Percentiles rank a stretch among this genome's conserved stretches.
Evolutionary conservation across 768 basidiomycete genomes (phyloP).

Genomic region (Rhizopogon vesiculosus): DNA sequence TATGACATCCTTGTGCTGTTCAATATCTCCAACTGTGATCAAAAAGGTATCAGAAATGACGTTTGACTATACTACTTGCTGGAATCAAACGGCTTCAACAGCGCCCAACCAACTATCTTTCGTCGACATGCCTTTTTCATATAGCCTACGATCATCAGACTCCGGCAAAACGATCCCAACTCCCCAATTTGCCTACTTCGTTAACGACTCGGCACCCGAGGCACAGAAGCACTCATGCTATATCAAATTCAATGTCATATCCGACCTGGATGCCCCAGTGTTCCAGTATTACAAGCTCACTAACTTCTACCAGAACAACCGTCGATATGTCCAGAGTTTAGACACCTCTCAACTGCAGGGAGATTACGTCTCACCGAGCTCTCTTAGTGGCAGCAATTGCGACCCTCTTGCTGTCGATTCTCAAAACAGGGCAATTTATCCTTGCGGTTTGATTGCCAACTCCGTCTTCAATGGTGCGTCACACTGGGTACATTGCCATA

Average conservation of each 20-base stretch:
- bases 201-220: slow-evolving; percentile 40
- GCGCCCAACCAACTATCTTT: slow-evolving; percentile 35
- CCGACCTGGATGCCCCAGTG: slow-evolving; percentile 66
- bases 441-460: slow-evolving; percentile 97
- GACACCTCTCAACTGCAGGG: slow-evolving; percentile 85
- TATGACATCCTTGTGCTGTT: slow-evolving; percentile 9
- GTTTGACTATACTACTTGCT: slow-evolving; percentile 93
- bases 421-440: slow-evolving; percentile 67
- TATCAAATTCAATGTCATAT: slow-evolving; percentile 80
- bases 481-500: neutral
- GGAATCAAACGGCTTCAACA: slow-evolving; percentile 43
- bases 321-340: slow-evolving; percentile 92
- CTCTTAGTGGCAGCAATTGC: slow-evolving; percentile 75
- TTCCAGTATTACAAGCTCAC: slow-evolving; percentile 96
- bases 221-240: slow-evolving; percentile 58
- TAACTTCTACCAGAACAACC: slow-evolving; percentile 98
- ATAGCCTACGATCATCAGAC: slow-evolving; percentile 56
- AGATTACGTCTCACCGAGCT: slow-evolving; percentile 39
- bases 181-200: slow-evolving; percentile 75
- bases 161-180: slow-evolving; percentile 38
- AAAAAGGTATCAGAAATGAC: slow-evolving; percentile 85
- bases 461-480: slow-evolving; percentile 87
- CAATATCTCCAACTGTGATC: neutral
- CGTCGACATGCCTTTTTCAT: slow-evolving; percentile 58
- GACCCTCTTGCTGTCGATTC: slow-evolving; percentile 67